Percentiles rank a stretch among this genome's conserved stretches.
Evolutionary conservation across 1,284 basidiomycete species (phyloP).

Genomic region (Termitomyces sp.): DNA sequence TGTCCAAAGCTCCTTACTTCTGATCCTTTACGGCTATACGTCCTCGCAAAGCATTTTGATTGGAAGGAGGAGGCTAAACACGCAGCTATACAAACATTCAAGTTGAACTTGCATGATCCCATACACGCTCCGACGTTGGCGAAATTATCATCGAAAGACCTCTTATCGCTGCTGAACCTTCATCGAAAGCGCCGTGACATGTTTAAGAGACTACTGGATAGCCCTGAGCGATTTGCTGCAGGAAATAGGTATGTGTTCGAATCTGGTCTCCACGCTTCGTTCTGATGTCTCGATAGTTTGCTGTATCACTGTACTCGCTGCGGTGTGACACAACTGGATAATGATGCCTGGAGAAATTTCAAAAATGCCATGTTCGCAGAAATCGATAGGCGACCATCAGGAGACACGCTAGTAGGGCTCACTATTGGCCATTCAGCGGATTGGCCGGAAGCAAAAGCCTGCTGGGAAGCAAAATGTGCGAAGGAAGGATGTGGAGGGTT

Average conservation of each 20-base stretch:
- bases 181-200: conserved; percentile 34
- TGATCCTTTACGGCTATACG: conserved; percentile 37
- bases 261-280: background rate
- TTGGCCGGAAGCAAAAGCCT: conserved; percentile 39
- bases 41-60: conserved; percentile 38
- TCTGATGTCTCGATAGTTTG: conserved; percentile 19
- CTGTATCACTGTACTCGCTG: conserved; percentile 37
- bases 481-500: conserved; percentile 35
- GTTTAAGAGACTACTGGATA: conserved; percentile 36
- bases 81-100: conserved; percentile 35
- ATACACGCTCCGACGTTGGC: conserved; percentile 26
- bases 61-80: conserved; percentile 37
- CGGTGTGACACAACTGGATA: conserved; percentile 36
- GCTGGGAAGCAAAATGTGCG: conserved; percentile 38
- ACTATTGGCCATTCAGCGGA: conserved; percentile 26
- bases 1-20: conserved; percentile 27
- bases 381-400: conserved; percentile 34
- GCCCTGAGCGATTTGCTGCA: conserved; percentile 38
- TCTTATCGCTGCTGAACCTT: conserved; percentile 34
- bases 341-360: conserved; percentile 35
- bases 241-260: conserved; percentile 34
- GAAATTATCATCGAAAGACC: conserved; percentile 31
- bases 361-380: conserved; percentile 38
- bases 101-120: conserved; percentile 30
- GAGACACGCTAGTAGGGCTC: conserved; percentile 29